Evolutionary conservation across 148 eudicot genomes (phyloP).

Genomic region (Heliamphora exappendiculata): DNA sequence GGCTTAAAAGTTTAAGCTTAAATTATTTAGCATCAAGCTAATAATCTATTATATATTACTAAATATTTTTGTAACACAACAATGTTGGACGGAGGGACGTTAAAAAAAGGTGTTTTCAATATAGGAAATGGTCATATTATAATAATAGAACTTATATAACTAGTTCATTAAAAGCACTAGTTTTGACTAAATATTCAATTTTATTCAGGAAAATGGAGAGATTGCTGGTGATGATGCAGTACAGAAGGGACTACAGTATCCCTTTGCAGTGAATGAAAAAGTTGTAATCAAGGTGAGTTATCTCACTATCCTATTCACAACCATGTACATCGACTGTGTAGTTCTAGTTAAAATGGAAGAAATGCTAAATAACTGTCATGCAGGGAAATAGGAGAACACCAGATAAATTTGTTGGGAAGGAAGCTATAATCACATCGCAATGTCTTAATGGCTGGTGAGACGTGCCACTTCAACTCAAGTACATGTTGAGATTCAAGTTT

Average conservation of each 20-base stretch:
- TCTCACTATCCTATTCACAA: background rate
- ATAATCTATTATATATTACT: too few relatives aligned
- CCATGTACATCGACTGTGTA: background rate
- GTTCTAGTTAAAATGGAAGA: background rate
- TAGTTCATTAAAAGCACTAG: background rate
- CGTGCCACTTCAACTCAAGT: slow-evolving; percentile 1
- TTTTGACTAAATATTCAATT: background rate
- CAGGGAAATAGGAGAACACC: slow-evolving; percentile 94
- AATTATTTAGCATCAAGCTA: too few relatives aligned
- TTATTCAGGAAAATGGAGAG: slow-evolving; percentile 62
- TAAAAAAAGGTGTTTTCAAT: background rate
- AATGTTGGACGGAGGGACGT: background rate
- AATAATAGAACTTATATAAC: background rate
- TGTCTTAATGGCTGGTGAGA: slow-evolving; percentile 96
- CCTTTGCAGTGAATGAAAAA: slow-evolving; percentile 74
- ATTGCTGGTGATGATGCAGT: slow-evolving; percentile 36
- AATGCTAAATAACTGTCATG: slow-evolving; percentile 15
- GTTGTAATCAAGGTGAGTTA: slow-evolving; percentile 67
- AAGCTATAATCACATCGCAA: slow-evolving; percentile 83
- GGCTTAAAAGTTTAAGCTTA: too few relatives aligned
- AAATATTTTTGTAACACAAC: too few relatives aligned
- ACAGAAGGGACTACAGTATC: slow-evolving; percentile 66
- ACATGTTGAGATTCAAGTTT: background rate
- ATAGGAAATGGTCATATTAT: background rate
- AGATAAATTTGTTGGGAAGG: slow-evolving; percentile 86